A percentile compares a stretch with the other conserved stretches of the same genome.
phyloP scores from a whole-genome alignment of 352 stramenopile genomes.

The Pythium scleroteichum region DNA sequence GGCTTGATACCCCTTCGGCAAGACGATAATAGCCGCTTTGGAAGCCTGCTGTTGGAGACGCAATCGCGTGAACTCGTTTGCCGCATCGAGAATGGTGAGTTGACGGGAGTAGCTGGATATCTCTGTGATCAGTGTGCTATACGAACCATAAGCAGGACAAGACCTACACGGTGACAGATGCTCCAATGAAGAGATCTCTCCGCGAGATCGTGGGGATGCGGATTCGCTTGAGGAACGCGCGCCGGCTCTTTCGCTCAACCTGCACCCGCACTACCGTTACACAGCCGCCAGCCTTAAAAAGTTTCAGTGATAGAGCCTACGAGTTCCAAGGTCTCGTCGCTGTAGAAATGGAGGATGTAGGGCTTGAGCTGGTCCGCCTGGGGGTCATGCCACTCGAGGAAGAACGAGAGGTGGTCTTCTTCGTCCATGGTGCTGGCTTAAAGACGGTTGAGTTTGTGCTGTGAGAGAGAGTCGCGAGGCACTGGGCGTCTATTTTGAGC shows the following conservation, averaged over 20 bases:
- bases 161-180: slow-evolving; percentile 64
- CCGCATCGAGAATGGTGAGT: slow-evolving; percentile 61
- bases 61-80: slow-evolving; percentile 64
- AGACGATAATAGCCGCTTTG: slow-evolving; percentile 54
- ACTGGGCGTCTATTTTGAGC: no score
- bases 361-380: slow-evolving; percentile 67
- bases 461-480: no score
- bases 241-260: slow-evolving; percentile 61
- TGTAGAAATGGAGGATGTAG: slow-evolving; percentile 77
- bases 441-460: no score
- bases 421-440: slow-evolving; percentile 35
- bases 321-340: slow-evolving; percentile 71
- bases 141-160: neutral
- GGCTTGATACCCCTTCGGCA: slow-evolving; percentile 41
- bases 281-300: neutral
- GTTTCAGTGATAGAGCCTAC: slow-evolving; percentile 28
- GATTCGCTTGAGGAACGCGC: slow-evolving; percentile 80
- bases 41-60: slow-evolving; percentile 34
- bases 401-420: slow-evolving; percentile 69
- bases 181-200: slow-evolving; percentile 68
- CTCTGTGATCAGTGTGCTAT: neutral
- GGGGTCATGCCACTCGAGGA: slow-evolving; percentile 78
- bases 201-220: slow-evolving; percentile 64
- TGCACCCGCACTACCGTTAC: slow-evolving; percentile 15
- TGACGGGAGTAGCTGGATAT: slow-evolving; percentile 66